Percentiles rank a stretch among this genome's conserved stretches.
phyloP scores from a whole-genome alignment of 2,329 filamentous ascomycete genomes.

The Aspergillus carbonarius region DNA sequence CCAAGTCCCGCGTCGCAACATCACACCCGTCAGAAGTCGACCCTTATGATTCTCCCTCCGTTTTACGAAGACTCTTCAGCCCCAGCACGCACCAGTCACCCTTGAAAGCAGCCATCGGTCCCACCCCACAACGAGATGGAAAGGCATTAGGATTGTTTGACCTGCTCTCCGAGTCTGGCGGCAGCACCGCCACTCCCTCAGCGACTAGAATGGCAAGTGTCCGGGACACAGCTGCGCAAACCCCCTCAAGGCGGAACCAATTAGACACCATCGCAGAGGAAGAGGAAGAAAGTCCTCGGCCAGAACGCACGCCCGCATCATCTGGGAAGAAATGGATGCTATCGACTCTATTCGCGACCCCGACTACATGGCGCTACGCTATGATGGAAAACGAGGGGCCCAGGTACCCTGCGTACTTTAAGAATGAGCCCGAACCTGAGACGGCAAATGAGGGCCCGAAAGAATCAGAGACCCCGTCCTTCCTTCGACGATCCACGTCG shows the following conservation, averaged over 20 bases:
- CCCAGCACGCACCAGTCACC: slow-evolving; percentile 36
- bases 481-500: slow-evolving; percentile 39
- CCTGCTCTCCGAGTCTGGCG: slow-evolving; percentile 43
- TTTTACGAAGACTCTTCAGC: slow-evolving; percentile 39
- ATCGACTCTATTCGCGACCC: slow-evolving; percentile 47
- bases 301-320: slow-evolving; percentile 42
- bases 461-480: slow-evolving; percentile 39
- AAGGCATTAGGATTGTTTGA: slow-evolving; percentile 50
- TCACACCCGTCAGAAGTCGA: slow-evolving; percentile 43
- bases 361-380: slow-evolving; percentile 44
- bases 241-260: slow-evolving; percentile 37
- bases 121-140: slow-evolving; percentile 51
- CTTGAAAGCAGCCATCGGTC: slow-evolving; percentile 44
- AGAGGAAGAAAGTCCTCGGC: slow-evolving; percentile 25
- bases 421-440: background rate
- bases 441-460: slow-evolving; percentile 15
- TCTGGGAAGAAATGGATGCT: slow-evolving; percentile 47
- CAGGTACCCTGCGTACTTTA: background rate
- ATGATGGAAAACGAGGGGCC: slow-evolving; percentile 35
- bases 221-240: slow-evolving; percentile 32
- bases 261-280: slow-evolving; percentile 32
- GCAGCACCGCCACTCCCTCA: slow-evolving; percentile 36
- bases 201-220: slow-evolving; percentile 28
- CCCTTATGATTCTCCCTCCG: slow-evolving; percentile 46
- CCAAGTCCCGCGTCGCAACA: slow-evolving; percentile 24